Evolutionary conservation across 768 basidiomycete genomes (phyloP), one percentile per base, ranked within the genome.

Genomic region (Boletellus sp.): DNA sequence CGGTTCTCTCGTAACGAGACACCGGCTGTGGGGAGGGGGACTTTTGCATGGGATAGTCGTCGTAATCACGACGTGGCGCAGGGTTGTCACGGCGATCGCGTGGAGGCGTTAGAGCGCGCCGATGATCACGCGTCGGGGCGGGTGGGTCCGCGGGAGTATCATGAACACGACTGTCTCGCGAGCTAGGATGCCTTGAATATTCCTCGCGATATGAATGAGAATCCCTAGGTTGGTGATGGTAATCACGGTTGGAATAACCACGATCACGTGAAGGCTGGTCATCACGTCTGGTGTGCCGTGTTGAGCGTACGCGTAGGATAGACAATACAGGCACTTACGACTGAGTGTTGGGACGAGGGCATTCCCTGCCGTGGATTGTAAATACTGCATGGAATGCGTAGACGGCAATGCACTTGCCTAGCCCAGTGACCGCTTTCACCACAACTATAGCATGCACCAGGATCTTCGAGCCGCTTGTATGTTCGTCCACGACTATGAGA

Each of bases 341-440:
- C 53, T 61, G 65, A 16, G 71, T 71, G 37, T 70, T 64, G 42
- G 70, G 71, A 56, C 80, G 84, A 10, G 85, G 83, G 55, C 89
- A 91, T 66, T 90, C 89, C 63, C 89, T 91, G 39, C 23, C 6
- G 33, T 47, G 20, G n/a, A 47, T 32, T 46, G 45, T 57, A 6
- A 59, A 32, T 38, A 12, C 28, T 11, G 22, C 4, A 35, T 48
- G 23, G 44, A n/a, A 32, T 13, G 19, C 3, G 11, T n/a, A 0
- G 17, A 36, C 22, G 40, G 40, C 3, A 16, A 19, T 26, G 26
- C 47, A 68, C 79, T 41, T 55, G 88, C 90, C 90, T 85, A 22
- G 90, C 91, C 90, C 91, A 93, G 67, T 94, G 90, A 24, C 91
- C 90, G 69, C 78, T 74, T 59, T 87, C 81, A 20, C 87, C 90